Evolutionary conservation across 2,329 filamentous ascomycete species (phyloP), one percentile per base, ranked within the genome.

Genomic region (Botrytis porri): DNA sequence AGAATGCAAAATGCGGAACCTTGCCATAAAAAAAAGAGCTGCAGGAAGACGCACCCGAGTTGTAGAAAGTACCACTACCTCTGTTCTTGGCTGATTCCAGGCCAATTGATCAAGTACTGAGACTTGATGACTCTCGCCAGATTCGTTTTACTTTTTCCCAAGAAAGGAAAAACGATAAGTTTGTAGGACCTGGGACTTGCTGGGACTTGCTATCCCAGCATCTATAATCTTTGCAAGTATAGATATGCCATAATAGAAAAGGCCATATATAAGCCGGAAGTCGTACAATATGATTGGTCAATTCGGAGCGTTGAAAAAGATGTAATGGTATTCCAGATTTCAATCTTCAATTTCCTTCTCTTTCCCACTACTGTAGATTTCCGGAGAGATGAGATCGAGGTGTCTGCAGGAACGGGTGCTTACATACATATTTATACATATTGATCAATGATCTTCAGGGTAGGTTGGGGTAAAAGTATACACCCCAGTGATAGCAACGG

Each of bases 391-490:
- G 59, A 76, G 76, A 79, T 77, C 75, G 74, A 77, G 76, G 72
- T 75, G 74, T 75, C 76, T 75, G 78, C 78, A 79, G 77, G 73
- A 76, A 75, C 78, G 78, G 77, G 72, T 75, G 74, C 74, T 75
- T 77, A 79, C 78, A 78, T 77, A 75, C 75, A 77, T 75, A 77
- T 72, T 73, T 74, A 66, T 73, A 74, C 75, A 72, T 74, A 71
- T 72, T 59, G 62, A 69, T 72, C 69, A 75, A 74, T 70, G 64
- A 69, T 64, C 60, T 60, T 59, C 69, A 73, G 73, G 70, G 75
- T 76, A 77, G 76, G 74, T 76, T 76, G 77, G 75, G 77, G 76
- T 77, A 74, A 77, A 77, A 73, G 35, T 43, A 75, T 66, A 76
- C 73, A 75, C 62, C 75, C 74, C 66, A 71, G 73, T 64, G 73